A percentile compares a stretch with the other conserved stretches of the same genome.
Conservation (phyloP, 2,329 filamentous ascomycete species). For the Coleophoma eucalyptorum region DNA sequence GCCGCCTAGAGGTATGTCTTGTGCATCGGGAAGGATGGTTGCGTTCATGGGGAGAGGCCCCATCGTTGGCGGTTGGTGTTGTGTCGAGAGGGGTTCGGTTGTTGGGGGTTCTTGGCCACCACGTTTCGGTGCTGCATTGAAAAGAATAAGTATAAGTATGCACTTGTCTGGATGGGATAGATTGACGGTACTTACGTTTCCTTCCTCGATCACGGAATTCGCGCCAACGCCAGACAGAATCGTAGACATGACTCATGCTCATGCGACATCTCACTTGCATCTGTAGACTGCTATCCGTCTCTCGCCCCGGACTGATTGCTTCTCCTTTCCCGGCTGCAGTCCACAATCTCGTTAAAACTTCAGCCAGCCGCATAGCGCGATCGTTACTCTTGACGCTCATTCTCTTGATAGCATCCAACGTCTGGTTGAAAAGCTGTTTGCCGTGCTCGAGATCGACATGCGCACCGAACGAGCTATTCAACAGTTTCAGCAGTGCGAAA, state of each 20-base stretch:
- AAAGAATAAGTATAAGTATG: too few relatives aligned
- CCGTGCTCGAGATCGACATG: slow-evolving; percentile 52
- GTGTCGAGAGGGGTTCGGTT: too few relatives aligned
- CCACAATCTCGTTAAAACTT: slow-evolving; percentile 65
- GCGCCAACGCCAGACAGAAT: slow-evolving; percentile 66
- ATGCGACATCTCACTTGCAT: slow-evolving; percentile 64
- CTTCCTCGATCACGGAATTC: slow-evolving; percentile 25
- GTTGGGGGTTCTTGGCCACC: too few relatives aligned
- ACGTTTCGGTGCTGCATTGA: too few relatives aligned
- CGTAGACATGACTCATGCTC: slow-evolving; percentile 64
- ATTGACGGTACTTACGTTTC: background rate
- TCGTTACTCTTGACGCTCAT: slow-evolving; percentile 61
- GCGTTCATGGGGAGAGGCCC: background rate
- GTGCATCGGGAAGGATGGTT: background rate
- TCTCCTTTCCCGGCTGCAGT: slow-evolving; percentile 10
- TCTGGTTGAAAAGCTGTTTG: slow-evolving; percentile 52
- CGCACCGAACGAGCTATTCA: slow-evolving; percentile 60
- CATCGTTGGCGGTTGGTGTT: background rate
- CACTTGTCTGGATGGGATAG: too few relatives aligned
- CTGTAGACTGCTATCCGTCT: slow-evolving; percentile 36
- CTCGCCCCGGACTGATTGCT: slow-evolving; percentile 29
- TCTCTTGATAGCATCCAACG: slow-evolving; percentile 53
- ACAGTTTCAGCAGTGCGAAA: slow-evolving; percentile 60
- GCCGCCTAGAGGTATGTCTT: background rate
- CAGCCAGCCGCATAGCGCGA: slow-evolving; percentile 58